Evolutionary conservation across 2,329 filamentous ascomycete species (phyloP), one percentile per base, ranked within the genome.

Genomic region (Fusarium sp.): DNA sequence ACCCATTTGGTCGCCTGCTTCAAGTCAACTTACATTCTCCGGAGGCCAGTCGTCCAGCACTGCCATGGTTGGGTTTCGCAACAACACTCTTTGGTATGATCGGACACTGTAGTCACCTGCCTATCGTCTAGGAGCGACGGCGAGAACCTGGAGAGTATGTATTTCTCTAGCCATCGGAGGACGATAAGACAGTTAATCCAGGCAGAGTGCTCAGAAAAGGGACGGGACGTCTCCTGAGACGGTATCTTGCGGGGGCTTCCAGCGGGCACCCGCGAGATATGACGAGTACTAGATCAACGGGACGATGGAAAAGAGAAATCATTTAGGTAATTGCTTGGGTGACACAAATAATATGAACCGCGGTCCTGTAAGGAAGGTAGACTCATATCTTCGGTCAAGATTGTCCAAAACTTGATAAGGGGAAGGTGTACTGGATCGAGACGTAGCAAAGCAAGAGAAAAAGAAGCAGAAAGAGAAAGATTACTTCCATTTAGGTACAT

Each of bases 1-100:
- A 38, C 43, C 25, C 9, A 40, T n/a, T 8, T 11, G 27, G 12
- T 14, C 15, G 20, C 16, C 22, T 24, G 16, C 27, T 12, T 20
- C 38, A 14, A 16, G 25, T 22, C 42, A 6, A 75, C 81, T 64
- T 71, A 83, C 82, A 46, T 83, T 81, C 64, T 81, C 81, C 49
- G 84, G 77, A 25, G 87, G 86, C 88, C 88, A 90, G 77, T 81
- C 76, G 56, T 82, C 77, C 30, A 81, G 79, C 55, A 78, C 72
- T 29, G 79, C 77, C 85, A 87, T 87, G 34, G 72, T 77, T 74
- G 40, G 32, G 72, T 77, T 75, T 34, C 45, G 34, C 20, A 34
- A 52, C 30, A 24, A 16, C 9, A 38, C 20, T 20, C 22, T 6
- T 25, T 18, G 42, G 22, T 25, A 44, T 24, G 10, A 12, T 11